Evolutionary conservation across 2,329 filamentous ascomycete species (phyloP), one percentile per base, ranked within the genome.

Genomic region (Coniochaeta pulveracea): DNA sequence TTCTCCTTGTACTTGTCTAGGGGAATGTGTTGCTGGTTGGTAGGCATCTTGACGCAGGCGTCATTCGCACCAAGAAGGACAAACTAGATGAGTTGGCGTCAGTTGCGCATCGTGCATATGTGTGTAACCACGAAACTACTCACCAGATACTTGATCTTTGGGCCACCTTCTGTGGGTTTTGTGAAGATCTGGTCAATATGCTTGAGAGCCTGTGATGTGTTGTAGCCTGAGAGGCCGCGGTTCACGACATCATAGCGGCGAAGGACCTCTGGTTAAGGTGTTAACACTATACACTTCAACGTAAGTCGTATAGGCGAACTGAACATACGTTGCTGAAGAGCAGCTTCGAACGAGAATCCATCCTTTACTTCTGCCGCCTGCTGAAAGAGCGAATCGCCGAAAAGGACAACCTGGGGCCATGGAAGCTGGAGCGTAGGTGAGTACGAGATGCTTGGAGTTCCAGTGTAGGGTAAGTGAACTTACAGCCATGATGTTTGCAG

Each of bases 1-100:
- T 94, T 93, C 35, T 69, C 57, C 51, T 72, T 76, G 62, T 85
- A 96, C 39, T 75, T 59, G 1, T 78, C 68, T n/a, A 94, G 56
- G 1, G 84, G 73, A 6, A 96, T 72, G 52, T 89, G 76, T 56
- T 96, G 91, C 8, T 64, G 63, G 33, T 73, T 76, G 4, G 64
- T 64, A 4, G 69, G 63, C 23, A 71, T 60, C 4, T 75, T 69
- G 4, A 93, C 55, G 35, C 77, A 77, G 4, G 89, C 80, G 56
- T 96, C 91, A 51, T 98, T 96, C 45, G 91, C 85, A 12, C 91
- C 91, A 39, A 95, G 77, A 43, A 93, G 79, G 37, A 94, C 58
- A 24, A 81, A 63, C 81, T n/a, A n/a, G n/a, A n/a, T n/a, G n/a
- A n/a, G n/a, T n/a, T n/a, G n/a, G n/a, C n/a, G n/a, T n/a, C n/a